phyloP scores from a whole-genome alignment of 1,284 basidiomycete species.

The Tylopilus sp. region DNA sequence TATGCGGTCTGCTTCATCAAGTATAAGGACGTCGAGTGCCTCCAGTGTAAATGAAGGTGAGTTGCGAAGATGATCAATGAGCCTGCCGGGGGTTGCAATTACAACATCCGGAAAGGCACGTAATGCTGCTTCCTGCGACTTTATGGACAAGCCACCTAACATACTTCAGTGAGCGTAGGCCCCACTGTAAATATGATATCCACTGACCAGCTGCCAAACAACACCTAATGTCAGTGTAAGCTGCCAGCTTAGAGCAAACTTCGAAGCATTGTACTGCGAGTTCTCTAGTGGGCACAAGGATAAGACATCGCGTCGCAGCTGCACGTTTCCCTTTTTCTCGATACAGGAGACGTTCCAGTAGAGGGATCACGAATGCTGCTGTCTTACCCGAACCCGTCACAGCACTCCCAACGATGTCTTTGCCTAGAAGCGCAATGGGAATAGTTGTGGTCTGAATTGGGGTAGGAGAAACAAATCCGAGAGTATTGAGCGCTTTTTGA shows the following conservation, averaged over 20 bases:
- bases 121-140: slow-evolving; percentile 84
- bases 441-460: slow-evolving; percentile 94
- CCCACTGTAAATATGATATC: slow-evolving; percentile 7
- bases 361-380: slow-evolving; percentile 92
- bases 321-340: slow-evolving; percentile 83
- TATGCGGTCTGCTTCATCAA: slow-evolving; percentile 98
- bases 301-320: slow-evolving; percentile 89
- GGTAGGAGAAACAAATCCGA: slow-evolving; percentile 85
- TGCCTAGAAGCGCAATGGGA: slow-evolving; percentile 88
- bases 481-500: slow-evolving; percentile 79
- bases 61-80: slow-evolving; percentile 97
- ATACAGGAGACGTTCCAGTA: slow-evolving; percentile 88
- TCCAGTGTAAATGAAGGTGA: slow-evolving; percentile 93
- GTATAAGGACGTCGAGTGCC: slow-evolving; percentile 88
- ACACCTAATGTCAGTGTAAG: slow-evolving; percentile 86
- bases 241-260: slow-evolving; percentile 82
- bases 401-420: slow-evolving; percentile 93
- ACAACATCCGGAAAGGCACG: slow-evolving; percentile 88
- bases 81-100: slow-evolving; percentile 92
- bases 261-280: slow-evolving; percentile 93
- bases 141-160: slow-evolving; percentile 85
- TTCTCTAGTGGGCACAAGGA: slow-evolving; percentile 93
- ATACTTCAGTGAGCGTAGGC: slow-evolving; percentile 10
- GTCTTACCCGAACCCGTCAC: slow-evolving; percentile 98
- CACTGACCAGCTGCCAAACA: slow-evolving; percentile 79